phyloP scores from a whole-genome alignment of 495 filamentous ascomycete species.

The Xylaria cubensis region DNA sequence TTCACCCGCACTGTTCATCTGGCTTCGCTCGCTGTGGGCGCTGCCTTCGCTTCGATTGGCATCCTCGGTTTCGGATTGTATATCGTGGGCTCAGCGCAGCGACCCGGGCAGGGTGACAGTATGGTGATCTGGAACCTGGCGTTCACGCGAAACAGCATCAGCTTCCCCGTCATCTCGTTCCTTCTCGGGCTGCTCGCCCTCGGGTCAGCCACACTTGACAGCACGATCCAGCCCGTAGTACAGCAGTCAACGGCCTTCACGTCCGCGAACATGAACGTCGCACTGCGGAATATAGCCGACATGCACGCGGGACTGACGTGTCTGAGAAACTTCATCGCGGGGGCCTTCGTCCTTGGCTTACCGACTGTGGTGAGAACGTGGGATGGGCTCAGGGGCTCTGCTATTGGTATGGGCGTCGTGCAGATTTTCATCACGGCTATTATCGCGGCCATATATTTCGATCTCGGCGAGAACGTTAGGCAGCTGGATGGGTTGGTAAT shows the following conservation, averaged over 20 bases:
- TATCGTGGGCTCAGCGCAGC: slow-evolving; percentile 44
- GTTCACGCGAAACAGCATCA: slow-evolving; percentile 39
- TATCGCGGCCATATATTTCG: slow-evolving; percentile 44
- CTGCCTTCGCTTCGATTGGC: slow-evolving; percentile 47
- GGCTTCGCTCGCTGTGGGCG: slow-evolving; percentile 41
- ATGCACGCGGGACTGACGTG: slow-evolving; percentile 47
- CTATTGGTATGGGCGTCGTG: slow-evolving; percentile 44
- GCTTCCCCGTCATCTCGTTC: slow-evolving; percentile 47
- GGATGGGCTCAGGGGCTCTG: slow-evolving; percentile 44
- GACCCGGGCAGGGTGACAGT: slow-evolving; percentile 24
- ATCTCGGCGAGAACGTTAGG: slow-evolving; percentile 45
- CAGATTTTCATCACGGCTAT: slow-evolving; percentile 42
- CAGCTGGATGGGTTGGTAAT: slow-evolving; percentile 50
- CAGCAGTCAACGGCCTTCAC: slow-evolving; percentile 51
- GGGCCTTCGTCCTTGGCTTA: slow-evolving; percentile 49
- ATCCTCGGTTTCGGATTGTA: slow-evolving; percentile 52
- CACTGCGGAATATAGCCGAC: slow-evolving; percentile 49
- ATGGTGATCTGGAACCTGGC: slow-evolving; percentile 36
- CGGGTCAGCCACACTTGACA: slow-evolving; percentile 42
- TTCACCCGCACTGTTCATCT: slow-evolving; percentile 42
- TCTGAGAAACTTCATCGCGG: slow-evolving; percentile 44
- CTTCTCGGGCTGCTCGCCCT: slow-evolving; percentile 50
- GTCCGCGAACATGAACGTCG: slow-evolving; percentile 45
- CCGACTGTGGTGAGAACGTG: slow-evolving; percentile 42
- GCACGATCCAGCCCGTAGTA: slow-evolving; percentile 46